Evolutionary conservation across 148 eudicot genomes (phyloP).

Genomic region (Rhododendron vialii): DNA sequence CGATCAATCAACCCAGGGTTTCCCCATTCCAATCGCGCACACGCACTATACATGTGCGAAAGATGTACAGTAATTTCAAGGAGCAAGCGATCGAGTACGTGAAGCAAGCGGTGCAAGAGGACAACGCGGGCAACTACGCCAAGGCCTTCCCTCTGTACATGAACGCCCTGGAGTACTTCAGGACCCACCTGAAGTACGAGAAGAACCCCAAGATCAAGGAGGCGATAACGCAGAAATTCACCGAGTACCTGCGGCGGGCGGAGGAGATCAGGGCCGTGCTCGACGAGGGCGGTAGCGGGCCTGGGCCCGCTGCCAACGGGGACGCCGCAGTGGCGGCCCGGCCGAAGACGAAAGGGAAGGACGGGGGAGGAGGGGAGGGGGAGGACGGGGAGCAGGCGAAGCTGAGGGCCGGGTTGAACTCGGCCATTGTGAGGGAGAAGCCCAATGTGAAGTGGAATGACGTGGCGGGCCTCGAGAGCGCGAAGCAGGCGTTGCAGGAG

Average conservation of each 20-base stretch:
- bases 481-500: constrained; percentile 96
- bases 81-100: constrained; percentile 98
- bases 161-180: constrained; percentile 94
- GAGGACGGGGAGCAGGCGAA: constrained; percentile 85
- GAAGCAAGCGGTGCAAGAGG: constrained; percentile 85
- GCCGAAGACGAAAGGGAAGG: constrained; percentile 81
- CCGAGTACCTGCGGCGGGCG: constrained; percentile 86
- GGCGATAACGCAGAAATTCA: constrained; percentile 84
- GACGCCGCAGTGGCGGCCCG: constrained; percentile 76
- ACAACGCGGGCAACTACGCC: constrained; percentile 90
- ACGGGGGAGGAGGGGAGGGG: constrained; percentile 66
- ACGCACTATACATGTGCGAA: neutral
- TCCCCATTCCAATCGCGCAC: neutral
- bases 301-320: constrained; percentile 61
- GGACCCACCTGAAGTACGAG: constrained; percentile 87
- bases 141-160: constrained; percentile 89
- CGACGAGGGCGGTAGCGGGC: constrained; percentile 62
- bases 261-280: constrained; percentile 93
- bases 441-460: constrained; percentile 97
- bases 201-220: constrained; percentile 93
- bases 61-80: constrained; percentile 96
- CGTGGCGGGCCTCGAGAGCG: constrained; percentile 95
- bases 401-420: constrained; percentile 75
- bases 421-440: constrained; percentile 90
- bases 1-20: neutral